Percentiles rank a stretch among this genome's conserved stretches.
These are phyloP conservation scores for Truncatella angustata DNA, from an alignment of 2,329 filamentous ascomycete genomes.

Conservation along the genomic window DNA sequence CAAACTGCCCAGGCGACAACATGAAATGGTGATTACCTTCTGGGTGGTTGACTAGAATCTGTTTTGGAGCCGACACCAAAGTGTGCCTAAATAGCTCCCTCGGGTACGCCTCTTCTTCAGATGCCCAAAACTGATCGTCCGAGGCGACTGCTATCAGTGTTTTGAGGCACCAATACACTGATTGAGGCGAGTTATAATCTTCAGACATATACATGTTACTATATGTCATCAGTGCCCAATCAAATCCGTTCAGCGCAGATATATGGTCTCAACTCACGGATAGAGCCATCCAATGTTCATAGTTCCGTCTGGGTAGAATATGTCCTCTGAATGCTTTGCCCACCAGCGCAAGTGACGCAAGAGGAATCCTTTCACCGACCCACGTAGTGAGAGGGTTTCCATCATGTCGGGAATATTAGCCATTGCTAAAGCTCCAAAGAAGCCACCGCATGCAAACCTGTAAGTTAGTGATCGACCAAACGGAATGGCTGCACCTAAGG, in stretches of 20 bases:
- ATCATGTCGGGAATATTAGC: conserved; percentile 37
- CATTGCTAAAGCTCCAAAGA: conserved; percentile 43
- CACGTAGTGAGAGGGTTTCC: conserved; percentile 34
- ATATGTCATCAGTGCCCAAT: too few species aligned
- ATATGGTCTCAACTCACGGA: too few species aligned
- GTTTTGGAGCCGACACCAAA: conserved; percentile 29
- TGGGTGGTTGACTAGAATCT: conserved; percentile 41
- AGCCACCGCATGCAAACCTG: conserved; percentile 47
- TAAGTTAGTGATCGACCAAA: conserved; percentile 52
- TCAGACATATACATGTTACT: conserved; percentile 54
- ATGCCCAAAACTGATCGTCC: conserved; percentile 43
- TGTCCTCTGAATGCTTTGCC: conserved; percentile 37
- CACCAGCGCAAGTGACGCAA: conserved; percentile 51
- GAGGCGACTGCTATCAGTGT: conserved; percentile 39
- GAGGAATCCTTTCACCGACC: conserved; percentile 45
- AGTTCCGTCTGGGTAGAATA: conserved; percentile 48
- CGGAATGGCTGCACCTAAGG: conserved; percentile 50
- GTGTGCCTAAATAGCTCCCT: conserved; percentile 10
- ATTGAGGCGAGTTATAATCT: conserved; percentile 57
- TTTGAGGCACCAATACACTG: conserved; percentile 53
- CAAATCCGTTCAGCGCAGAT: too few species aligned
- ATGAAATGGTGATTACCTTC: conserved; percentile 44
- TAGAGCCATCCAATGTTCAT: conserved; percentile 44
- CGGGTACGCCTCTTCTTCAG: conserved; percentile 35
- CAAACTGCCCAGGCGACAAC: conserved; percentile 38